A percentile compares a stretch with the other conserved stretches of the same genome.
Conservation (phyloP, 805 yeast genomes). For the Monosporozyma siamensis region DNA sequence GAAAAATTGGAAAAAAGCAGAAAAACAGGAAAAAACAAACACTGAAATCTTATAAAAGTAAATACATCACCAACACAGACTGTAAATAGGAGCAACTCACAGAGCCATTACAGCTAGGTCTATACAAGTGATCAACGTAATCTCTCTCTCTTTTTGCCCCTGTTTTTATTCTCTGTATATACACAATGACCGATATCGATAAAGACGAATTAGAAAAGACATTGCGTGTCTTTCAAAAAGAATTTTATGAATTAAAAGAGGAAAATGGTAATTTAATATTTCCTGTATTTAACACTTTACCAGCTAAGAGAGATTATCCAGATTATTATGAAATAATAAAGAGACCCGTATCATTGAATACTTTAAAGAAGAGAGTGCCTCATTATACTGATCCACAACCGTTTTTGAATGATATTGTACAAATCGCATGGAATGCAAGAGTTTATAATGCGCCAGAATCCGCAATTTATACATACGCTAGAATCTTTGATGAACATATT, state of each 20-base stretch:
- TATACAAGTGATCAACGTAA: too few species aligned
- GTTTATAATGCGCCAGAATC: conserved; percentile 68
- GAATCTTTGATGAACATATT: conserved; percentile 35
- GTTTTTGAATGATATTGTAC: conserved; percentile 69
- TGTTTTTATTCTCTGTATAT: neutral
- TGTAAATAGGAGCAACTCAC: too few species aligned
- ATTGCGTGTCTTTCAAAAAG: conserved; percentile 8
- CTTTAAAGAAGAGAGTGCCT: conserved; percentile 53
- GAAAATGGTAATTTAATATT: conserved; percentile 21
- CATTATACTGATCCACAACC: conserved; percentile 55
- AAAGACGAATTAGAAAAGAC: conserved; percentile 7
- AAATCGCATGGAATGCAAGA: conserved; percentile 84
- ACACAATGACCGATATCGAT: conserved; percentile 1
- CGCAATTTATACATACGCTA: conserved; percentile 59
- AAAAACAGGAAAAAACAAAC: neutral
- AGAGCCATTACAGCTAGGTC: too few species aligned
- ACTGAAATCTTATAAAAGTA: neutral
- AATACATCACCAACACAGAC: too few species aligned
- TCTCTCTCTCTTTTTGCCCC: too few species aligned
- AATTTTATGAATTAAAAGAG: conserved; percentile 17
- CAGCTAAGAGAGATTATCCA: conserved; percentile 54
- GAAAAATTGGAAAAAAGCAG: neutral
- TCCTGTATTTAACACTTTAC: conserved; percentile 37
- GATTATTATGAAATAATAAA: conserved; percentile 75
- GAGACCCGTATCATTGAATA: conserved; percentile 71